Conservation (phyloP, 306 rosid genomes). For the Quercus cerris region DNA sequence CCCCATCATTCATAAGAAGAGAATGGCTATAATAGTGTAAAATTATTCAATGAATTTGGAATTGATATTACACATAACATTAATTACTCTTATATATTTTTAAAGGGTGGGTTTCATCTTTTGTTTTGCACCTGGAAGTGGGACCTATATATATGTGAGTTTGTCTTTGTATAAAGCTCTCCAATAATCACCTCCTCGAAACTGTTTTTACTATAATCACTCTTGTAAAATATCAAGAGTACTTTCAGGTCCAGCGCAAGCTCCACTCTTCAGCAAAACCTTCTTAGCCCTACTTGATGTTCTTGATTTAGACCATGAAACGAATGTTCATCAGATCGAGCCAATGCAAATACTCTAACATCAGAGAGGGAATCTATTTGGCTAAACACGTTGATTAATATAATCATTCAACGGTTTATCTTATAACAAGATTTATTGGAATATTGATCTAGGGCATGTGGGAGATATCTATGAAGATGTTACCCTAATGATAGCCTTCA, state of each 20-base stretch:
- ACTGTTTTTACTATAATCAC: background rate
- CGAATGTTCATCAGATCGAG: background rate
- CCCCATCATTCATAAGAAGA: too few relatives aligned
- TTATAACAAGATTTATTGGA: background rate
- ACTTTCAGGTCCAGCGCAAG: background rate
- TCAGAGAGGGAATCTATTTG: background rate
- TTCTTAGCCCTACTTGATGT: too few relatives aligned
- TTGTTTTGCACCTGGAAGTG: too few relatives aligned
- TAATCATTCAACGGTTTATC: background rate
- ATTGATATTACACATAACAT: too few relatives aligned
- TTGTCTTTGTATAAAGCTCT: background rate
- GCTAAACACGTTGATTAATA: background rate
- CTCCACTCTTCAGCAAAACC: background rate
- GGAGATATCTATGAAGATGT: background rate
- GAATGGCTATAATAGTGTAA: too few relatives aligned
- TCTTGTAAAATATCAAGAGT: background rate
- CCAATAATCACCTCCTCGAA: constrained; percentile 11
- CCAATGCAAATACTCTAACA: background rate
- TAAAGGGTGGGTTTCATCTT: too few relatives aligned
- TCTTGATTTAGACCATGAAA: background rate
- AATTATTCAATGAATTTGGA: too few relatives aligned
- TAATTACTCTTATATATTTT: too few relatives aligned
- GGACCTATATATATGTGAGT: too few relatives aligned
- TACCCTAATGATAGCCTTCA: background rate
- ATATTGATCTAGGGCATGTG: background rate